Evolutionary conservation across 345 rosid species (phyloP), one percentile per base, ranked within the genome.

Genomic region (Gossypium rotundifolium): DNA sequence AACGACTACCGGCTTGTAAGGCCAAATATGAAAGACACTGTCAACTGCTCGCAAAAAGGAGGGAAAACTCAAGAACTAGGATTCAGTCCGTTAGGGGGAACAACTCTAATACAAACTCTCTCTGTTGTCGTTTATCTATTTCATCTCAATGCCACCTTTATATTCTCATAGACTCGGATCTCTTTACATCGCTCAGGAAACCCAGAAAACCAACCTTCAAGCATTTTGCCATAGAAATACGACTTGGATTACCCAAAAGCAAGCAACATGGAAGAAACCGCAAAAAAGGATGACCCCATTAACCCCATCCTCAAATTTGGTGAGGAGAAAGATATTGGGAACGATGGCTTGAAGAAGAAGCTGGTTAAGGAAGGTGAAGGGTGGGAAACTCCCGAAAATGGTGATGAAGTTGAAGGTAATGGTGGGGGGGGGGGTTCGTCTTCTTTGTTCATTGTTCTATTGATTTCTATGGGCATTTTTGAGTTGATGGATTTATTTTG

Each of bases 251-350:
- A 80, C 82, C 81, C 84, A 18, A 73, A 76, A 6, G 70, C 59
- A 14, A 33, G 17, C 73, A 14, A 52, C 51, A 55, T 76, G 58
- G 45, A 59, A 59, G 67, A 76, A 18, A 73, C 59, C 8, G 81
- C 75, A 2, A 74, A 60, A 2, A 74, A 60, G n/a, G 58, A 22
- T 7, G 79, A 75, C 3, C 40, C 73, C 14, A 62, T 12, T 42
- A 9, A 13, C 45, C 49, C 71, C 3, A 27, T 16, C 22, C 12
- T 45, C 46, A 79, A 71, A 72, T 77, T 44, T 9, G 81, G 85
- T 14, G 86, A 83, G 46, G 84, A 83, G 81, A 84, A 82, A 76
- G 85, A 82, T 73, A 84, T 86, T 62, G 86, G 86, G 11, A 84
- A 76, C 58, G 58, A 80, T 38, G 87, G 89, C 7, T 67, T 85